phyloP scores from a whole-genome alignment of 192 early-diverging fungal genomes.

The Coemansia sp. region DNA sequence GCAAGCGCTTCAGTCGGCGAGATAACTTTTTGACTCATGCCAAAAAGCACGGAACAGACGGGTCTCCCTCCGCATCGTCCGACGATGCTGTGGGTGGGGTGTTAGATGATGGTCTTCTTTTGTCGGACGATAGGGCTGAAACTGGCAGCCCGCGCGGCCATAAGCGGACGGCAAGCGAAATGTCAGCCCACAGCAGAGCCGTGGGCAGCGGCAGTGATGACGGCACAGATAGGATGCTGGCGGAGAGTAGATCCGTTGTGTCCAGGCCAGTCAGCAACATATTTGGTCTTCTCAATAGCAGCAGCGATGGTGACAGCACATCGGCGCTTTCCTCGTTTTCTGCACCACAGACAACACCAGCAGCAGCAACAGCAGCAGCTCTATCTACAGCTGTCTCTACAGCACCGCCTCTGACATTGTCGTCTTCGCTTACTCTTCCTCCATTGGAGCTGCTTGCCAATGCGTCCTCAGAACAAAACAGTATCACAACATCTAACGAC shows the following conservation, averaged over 20 bases:
- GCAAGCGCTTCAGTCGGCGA: constrained; percentile 80
- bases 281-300: constrained; percentile 27
- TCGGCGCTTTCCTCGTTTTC: not conserved
- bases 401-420: not conserved
- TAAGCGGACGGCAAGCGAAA: constrained; percentile 1
- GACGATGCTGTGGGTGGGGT: not conserved
- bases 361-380: too few species aligned
- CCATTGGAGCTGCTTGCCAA: constrained; percentile 43
- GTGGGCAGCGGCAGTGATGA: not conserved
- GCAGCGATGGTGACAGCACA: not conserved
- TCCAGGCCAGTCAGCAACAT: constrained; percentile 27
- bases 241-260: not conserved
- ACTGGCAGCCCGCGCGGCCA: not conserved
- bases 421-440: constrained; percentile 4
- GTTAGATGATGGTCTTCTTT: not conserved
- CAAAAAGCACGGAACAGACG: constrained; percentile 28
- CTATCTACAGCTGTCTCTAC: too few species aligned
- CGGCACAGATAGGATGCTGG: not conserved
- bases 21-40: constrained; percentile 65
- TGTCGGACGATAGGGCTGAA: not conserved
- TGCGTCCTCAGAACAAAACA: constrained; percentile 16
- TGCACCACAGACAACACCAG: too few species aligned
- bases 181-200: not conserved
- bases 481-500: not conserved
- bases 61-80: constrained; percentile 1